These are phyloP conservation scores for Saccharomycopsis crataegensis DNA, from an alignment of 1,139 yeast species.

Conservation along the genomic window DNA sequence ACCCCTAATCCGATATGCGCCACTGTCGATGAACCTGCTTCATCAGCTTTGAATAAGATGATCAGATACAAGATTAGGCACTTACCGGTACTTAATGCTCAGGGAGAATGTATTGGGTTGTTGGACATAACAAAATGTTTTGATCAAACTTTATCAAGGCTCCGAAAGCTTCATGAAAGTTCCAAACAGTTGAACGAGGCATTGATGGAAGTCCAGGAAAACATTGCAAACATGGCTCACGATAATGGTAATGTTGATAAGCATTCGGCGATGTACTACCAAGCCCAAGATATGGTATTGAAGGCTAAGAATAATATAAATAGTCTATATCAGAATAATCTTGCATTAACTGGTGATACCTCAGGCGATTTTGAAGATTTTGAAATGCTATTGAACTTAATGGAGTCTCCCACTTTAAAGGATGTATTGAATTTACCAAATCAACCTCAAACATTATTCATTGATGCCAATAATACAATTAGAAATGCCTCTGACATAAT, in stretches of 20 bases:
- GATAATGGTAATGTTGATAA: constrained; percentile 19
- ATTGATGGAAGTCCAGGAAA: constrained; percentile 25
- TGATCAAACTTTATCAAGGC: constrained; percentile 34
- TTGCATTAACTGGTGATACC: constrained; percentile 14
- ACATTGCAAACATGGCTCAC: constrained; percentile 20
- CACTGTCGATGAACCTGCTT: constrained; percentile 30
- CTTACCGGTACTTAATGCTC: constrained; percentile 31
- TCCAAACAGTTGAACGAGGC: constrained; percentile 30
- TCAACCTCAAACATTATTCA: constrained; percentile 27
- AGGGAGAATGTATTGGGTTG: constrained; percentile 30
- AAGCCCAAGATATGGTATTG: constrained; percentile 20
- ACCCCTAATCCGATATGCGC: constrained; percentile 30
- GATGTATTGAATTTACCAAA: constrained; percentile 26
- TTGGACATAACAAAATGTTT: constrained; percentile 37
- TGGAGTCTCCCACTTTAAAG: constrained; percentile 33
- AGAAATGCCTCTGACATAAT: constrained; percentile 30
- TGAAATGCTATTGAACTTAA: constrained; percentile 28
- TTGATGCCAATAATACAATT: constrained; percentile 31
- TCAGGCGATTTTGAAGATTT: constrained; percentile 26
- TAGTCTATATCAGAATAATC: constrained; percentile 15
- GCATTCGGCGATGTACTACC: constrained; percentile 19
- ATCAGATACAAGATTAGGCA: constrained; percentile 33
- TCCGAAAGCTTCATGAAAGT: constrained; percentile 32
- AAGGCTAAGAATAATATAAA: constrained; percentile 17
- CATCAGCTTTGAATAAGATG: constrained; percentile 34